These are phyloP conservation scores for Zygosaccharomyces kombuchaensis DNA, from an alignment of 805 yeast genomes.

Conservation along the genomic window DNA sequence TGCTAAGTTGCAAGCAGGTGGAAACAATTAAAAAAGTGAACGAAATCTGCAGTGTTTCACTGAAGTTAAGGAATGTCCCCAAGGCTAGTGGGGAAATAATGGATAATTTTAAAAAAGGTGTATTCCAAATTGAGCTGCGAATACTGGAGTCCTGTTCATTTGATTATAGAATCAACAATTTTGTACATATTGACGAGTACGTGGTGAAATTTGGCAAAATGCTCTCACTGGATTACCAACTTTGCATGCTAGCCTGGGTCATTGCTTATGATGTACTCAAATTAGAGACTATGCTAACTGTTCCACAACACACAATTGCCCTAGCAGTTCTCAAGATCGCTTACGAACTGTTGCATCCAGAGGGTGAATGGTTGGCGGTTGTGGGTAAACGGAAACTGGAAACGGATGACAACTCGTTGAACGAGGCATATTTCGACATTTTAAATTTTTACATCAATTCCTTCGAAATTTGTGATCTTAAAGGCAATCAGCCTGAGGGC, in stretches of 20 bases:
- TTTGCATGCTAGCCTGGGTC: constrained; percentile 64
- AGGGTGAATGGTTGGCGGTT: constrained; percentile 18
- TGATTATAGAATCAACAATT: constrained; percentile 62
- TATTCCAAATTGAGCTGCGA: constrained; percentile 62
- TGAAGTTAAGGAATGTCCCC: constrained; percentile 31
- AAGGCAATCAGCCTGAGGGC: constrained; percentile 36
- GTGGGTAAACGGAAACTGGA: constrained; percentile 26
- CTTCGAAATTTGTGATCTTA: constrained; percentile 48
- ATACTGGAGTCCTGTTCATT: constrained; percentile 73
- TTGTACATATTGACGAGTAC: constrained; percentile 54
- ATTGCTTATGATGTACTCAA: constrained; percentile 68
- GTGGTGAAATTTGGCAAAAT: constrained; percentile 58
- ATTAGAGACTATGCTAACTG: constrained; percentile 61
- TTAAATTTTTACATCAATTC: constrained; percentile 59
- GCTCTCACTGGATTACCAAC: constrained; percentile 42
- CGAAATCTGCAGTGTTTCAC: constrained; percentile 47
- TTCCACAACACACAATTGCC: constrained; percentile 75
- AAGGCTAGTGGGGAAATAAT: constrained; percentile 33
- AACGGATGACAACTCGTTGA: constrained; percentile 34
- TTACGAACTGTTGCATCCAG: constrained; percentile 40
- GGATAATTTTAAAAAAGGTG: constrained; percentile 53
- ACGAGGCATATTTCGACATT: constrained; percentile 52
- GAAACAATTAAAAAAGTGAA: constrained; percentile 76
- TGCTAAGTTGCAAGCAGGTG: constrained; percentile 72
- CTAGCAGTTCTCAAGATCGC: constrained; percentile 62